A percentile compares a stretch with the other conserved stretches of the same genome.
These are phyloP conservation scores for Monilinia vaccinii-corymbosi DNA, from an alignment of 2,329 filamentous ascomycete genomes.

Conservation along the genomic window DNA sequence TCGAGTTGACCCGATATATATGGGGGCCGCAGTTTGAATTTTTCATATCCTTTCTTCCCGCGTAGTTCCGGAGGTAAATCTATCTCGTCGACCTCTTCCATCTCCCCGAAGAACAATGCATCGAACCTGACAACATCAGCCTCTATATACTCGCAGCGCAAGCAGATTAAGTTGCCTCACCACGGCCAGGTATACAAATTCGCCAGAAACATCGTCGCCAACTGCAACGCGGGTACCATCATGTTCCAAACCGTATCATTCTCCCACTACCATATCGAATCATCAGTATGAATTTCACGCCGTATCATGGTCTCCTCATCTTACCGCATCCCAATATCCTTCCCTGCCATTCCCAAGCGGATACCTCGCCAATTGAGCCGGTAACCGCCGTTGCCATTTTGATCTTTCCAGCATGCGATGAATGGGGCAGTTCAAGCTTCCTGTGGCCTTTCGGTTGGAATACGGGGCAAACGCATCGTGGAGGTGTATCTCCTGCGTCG, in stretches of 20 bases:
- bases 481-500: neutral
- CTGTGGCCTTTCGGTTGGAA: neutral
- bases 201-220: neutral
- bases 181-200: constrained; percentile 3
- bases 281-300: neutral
- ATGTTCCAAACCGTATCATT: constrained; percentile 6
- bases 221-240: neutral
- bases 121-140: constrained; percentile 1
- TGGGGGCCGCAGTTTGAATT: neutral
- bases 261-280: neutral
- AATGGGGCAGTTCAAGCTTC: neutral
- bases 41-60: neutral
- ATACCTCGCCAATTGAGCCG: neutral
- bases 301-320: fast-evolving
- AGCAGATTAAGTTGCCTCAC: neutral
- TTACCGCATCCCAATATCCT: constrained; percentile 7
- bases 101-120: neutral
- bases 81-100: neutral
- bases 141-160: neutral
- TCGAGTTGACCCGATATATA: neutral
- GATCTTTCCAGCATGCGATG: constrained; percentile 1
- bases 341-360: neutral
- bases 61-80: neutral
- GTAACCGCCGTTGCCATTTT: neutral
- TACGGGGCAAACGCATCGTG: neutral